These are phyloP conservation scores for Quercus glauca DNA, from an alignment of 306 rosid species.

Conservation along the genomic window DNA sequence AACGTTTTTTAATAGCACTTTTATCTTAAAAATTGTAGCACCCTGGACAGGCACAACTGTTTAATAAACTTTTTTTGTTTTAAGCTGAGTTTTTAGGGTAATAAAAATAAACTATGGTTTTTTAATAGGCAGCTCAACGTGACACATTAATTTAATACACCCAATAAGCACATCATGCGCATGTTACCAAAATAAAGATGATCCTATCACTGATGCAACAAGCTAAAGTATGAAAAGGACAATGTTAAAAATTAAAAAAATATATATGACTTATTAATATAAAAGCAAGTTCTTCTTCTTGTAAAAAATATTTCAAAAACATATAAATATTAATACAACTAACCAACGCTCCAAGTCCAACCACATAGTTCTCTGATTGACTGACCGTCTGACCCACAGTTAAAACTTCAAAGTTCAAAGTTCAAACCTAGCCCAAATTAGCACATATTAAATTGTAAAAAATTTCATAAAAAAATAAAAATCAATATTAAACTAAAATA, in stretches of 20 bases:
- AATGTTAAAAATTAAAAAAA: neutral
- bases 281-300: neutral
- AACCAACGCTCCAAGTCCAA: neutral
- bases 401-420: too few relatives aligned
- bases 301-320: neutral
- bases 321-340: neutral
- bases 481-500: too few relatives aligned
- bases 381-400: neutral
- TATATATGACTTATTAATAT: neutral
- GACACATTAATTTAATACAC: conserved; percentile 26
- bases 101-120: conserved; percentile 3
- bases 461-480: too few relatives aligned
- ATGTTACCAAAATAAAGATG: conserved; percentile 25
- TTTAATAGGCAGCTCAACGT: conserved; percentile 27
- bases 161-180: conserved; percentile 41
- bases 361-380: neutral
- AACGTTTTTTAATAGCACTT: conserved; percentile 13
- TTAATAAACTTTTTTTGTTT: too few relatives aligned
- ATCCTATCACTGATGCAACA: conserved; percentile 10
- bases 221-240: conserved; percentile 17
- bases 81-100: neutral
- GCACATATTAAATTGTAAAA: too few relatives aligned
- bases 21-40: conserved; percentile 26
- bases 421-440: too few relatives aligned
- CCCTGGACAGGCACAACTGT: conserved; percentile 29